Conservation (phyloP, 441 rosid genomes). For the Francoa sonchifolia region DNA sequence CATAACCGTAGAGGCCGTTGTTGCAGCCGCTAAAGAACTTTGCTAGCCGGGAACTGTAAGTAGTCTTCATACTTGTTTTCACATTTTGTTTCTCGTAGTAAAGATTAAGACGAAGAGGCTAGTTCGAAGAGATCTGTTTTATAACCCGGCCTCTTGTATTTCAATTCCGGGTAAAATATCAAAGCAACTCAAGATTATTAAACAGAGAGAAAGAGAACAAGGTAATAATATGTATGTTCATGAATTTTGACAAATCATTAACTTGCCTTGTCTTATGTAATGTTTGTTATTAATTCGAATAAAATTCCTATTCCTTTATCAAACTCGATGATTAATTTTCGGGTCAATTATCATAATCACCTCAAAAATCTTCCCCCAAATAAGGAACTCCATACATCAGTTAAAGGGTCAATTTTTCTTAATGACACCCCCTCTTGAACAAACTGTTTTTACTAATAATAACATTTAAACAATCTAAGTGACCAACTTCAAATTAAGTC, state of each 20-base stretch:
- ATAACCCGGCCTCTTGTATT: slow-evolving; percentile 15
- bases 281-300: too few species aligned
- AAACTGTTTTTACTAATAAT: too few species aligned
- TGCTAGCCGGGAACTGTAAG: slow-evolving; percentile 19
- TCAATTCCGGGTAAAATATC: slow-evolving; percentile 19
- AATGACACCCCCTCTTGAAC: too few species aligned
- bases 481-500: too few species aligned
- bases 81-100: slow-evolving; percentile 13
- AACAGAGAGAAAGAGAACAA: slow-evolving; percentile 10
- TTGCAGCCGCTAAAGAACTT: slow-evolving; percentile 57
- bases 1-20: slow-evolving; percentile 54
- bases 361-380: too few species aligned
- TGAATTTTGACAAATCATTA: slow-evolving; percentile 16
- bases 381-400: too few species aligned
- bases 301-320: too few species aligned
- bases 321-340: too few species aligned
- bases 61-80: slow-evolving; percentile 1
- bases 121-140: slow-evolving; percentile 7
- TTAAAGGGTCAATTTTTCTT: too few species aligned
- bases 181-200: slow-evolving; percentile 14
- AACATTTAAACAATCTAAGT: too few species aligned
- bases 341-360: too few species aligned
- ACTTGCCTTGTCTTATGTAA: slow-evolving; percentile 20
- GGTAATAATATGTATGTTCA: slow-evolving; percentile 10
- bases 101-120: slow-evolving; percentile 16